Evolutionary conservation across 1,284 basidiomycete species (phyloP), one percentile per base, ranked within the genome.

Genomic region (Heterobasidion occidentale): DNA sequence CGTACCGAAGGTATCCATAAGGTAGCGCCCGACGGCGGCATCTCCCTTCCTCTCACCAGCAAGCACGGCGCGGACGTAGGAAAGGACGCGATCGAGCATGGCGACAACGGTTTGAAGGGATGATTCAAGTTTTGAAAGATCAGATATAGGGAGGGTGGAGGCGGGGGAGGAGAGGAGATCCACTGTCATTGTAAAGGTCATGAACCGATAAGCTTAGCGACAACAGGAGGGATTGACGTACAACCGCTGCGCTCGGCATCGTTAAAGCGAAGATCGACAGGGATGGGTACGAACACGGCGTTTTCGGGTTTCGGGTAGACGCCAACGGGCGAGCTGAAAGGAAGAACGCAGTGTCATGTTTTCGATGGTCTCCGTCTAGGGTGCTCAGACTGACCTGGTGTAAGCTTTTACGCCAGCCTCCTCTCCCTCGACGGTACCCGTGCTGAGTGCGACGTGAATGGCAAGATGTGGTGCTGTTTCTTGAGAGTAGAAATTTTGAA

Each of bases 401-500:
- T 87, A 98, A 52, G 92, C 92, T 69, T 90, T 90, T 33, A 98
- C 88, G 53, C 92, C 88, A 33, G 93, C 81, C 57, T 87, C 81
- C 57, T 84, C 75, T 19, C 83, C 86, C 57, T 82, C 77, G 59
- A 86, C 83, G 17, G 84, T 79, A 33, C 90, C 88, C 12, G 95
- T 96, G 73, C 97, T 94, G 49, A 99, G 77, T 11, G 94, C 91
- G 54, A 99, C 77, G 71, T 99, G 96, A 48, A 99, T 84, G 5
- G 97, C 94, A 58, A 90, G 91, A 70, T 90, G 84, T 5, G 93
- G 90, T 1, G 84, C 77, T 2, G 92, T 94, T 74, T 99, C 94
- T 78, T 90, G 85, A 45, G 92, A 86, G 74, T 97, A 99, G 74
- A 98, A 98, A 74, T 98, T 95, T 80, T 99, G 97, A 67, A 99